These are phyloP conservation scores for Sedum album DNA, from an alignment of 164 flowering plant genomes.

Conservation along the genomic window DNA sequence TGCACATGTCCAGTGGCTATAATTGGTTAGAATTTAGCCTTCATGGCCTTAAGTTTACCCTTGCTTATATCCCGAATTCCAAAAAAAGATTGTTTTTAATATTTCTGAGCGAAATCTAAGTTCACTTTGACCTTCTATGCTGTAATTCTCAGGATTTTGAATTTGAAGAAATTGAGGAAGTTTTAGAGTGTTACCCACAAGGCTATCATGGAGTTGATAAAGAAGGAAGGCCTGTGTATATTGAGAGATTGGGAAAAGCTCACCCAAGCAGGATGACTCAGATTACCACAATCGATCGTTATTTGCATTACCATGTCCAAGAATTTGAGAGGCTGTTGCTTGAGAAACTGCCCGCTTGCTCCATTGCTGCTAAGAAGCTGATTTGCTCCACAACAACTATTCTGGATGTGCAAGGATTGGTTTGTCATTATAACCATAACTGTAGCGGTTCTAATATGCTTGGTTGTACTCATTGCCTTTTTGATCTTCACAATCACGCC, in stretches of 20 bases:
- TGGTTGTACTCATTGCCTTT: neutral
- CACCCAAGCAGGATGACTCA: constrained; percentile 78
- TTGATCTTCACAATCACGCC: neutral
- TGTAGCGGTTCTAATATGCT: neutral
- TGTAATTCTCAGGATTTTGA: constrained; percentile 49
- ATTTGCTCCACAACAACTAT: constrained; percentile 82
- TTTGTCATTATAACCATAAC: constrained; percentile 21
- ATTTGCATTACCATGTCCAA: constrained; percentile 84
- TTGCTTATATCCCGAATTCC: neutral
- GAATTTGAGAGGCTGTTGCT: constrained; percentile 79
- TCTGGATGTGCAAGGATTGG: constrained; percentile 96
- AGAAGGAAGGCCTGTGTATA: constrained; percentile 92
- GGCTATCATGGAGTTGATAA: constrained; percentile 97
- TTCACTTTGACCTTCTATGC: neutral
- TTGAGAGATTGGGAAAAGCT: constrained; percentile 91
- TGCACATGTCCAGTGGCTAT: neutral
- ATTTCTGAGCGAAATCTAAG: neutral
- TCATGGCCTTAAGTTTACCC: neutral
- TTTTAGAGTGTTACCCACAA: constrained; percentile 80
- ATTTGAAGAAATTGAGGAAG: constrained; percentile 83
- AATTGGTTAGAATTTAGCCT: neutral
- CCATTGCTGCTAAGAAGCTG: constrained; percentile 74
- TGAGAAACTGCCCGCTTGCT: constrained; percentile 91
- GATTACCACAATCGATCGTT: constrained; percentile 72
- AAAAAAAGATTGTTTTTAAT: too few species aligned